Conservation (phyloP, 805 yeast species). For the Blastobotrys mokoenaii region DNA sequence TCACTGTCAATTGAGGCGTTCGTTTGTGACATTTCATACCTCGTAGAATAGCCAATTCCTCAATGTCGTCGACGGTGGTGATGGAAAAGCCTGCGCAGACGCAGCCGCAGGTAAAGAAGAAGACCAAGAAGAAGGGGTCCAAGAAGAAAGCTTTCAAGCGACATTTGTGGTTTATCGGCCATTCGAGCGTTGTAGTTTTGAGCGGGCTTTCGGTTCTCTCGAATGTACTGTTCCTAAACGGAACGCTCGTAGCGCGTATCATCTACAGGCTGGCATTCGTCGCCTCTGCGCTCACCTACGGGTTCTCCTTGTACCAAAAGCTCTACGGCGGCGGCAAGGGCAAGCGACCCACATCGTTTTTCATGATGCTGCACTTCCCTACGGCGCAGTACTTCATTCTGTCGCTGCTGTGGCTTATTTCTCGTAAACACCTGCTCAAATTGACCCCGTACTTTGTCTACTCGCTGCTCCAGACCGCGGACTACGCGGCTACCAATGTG, state of each 20-base stretch:
- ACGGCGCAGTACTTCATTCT: constrained; percentile 62
- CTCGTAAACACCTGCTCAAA: constrained; percentile 54
- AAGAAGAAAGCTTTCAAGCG: no score
- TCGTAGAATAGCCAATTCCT: no score
- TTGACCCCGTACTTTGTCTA: constrained; percentile 63
- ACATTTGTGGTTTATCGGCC: no score
- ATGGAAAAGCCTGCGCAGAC: no score
- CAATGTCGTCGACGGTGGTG: no score
- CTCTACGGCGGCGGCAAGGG: constrained; percentile 42
- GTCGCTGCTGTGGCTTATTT: constrained; percentile 45
- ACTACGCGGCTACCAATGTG: constrained; percentile 32
- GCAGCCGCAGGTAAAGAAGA: no score
- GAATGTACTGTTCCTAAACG: constrained; percentile 19
- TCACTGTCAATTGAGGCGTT: no score
- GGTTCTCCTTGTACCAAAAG: constrained; percentile 28
- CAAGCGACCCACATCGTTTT: constrained; percentile 41
- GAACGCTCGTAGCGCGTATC: constrained; percentile 16
- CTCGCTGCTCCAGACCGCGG: constrained; percentile 69
- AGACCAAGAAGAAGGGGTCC: no score
- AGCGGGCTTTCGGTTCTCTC: constrained; percentile 6
- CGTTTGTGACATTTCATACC: no score
- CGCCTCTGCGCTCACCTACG: constrained; percentile 18
- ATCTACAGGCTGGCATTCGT: constrained; percentile 22
- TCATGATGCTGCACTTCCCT: constrained; percentile 58
- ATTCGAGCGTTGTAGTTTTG: no score